Evolutionary conservation across 2,329 filamentous ascomycete genomes (phyloP), one percentile per base, ranked within the genome.

Genomic region (Cadophora gregata): DNA sequence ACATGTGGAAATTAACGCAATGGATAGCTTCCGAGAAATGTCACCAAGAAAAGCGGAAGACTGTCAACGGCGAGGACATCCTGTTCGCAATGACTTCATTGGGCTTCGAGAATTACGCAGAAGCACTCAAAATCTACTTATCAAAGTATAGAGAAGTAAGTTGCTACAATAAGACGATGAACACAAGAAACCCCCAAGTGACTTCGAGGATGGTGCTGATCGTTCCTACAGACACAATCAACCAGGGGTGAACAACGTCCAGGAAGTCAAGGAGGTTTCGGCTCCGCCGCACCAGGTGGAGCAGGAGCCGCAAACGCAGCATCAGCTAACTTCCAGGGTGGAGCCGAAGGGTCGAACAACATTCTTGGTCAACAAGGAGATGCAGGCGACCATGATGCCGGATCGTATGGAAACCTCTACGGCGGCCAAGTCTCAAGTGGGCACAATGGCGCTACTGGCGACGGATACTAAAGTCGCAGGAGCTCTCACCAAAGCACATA

Each of bases 31-130:
- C 96, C 70, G 96, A 99, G 81, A 99, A 99, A 81, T 99, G 96
- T 78, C 96, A 99, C 79, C 96, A 98, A 80, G 96, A 99, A 81
- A 99, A 99, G 85, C 89, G 96, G 76, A 99, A 99, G 84, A 99
- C 96, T 0, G 96, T 99, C 73, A 99, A 99, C 77, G 96, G 96
- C 74, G 96, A 99, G 80, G 96, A 99, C 76, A 99, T 99, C 67
- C 84, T 99, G 55, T 99, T 98, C 78, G 96, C 96, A 68, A 99
- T 99, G 96, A 98, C 95, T 8, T 99, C 96, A 29, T 86, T 99
- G 42, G 96, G 96, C 0, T 99, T 99, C 79, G 96, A 99, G 81
- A 99, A 99, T 81, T 99, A 99, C 78, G 92, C 95, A 29, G 96
- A 99, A 80, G 96, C 96, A 1, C 85, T 99, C 66, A 99, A 99